Evolutionary conservation across 306 rosid species (phyloP), one percentile per base, ranked within the genome.

Genomic region (Sphenostylis stenocarpa): DNA sequence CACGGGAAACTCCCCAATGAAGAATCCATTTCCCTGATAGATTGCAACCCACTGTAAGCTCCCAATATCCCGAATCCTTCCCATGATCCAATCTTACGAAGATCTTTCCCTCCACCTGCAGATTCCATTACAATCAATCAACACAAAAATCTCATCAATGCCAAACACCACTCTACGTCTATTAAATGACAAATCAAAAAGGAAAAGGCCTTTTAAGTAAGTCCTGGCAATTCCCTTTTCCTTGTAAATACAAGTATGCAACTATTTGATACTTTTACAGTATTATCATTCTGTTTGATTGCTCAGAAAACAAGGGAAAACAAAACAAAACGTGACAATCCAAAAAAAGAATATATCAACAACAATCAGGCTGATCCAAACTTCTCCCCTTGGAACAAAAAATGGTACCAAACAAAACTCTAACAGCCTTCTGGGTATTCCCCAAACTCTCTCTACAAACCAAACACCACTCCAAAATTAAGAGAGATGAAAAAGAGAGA

Each of bases 1-100:
- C 69, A 20, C 20, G 83, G 28, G 98, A 88, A 77, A 91, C 98
- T 67, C 98, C 99, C 99, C 99, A 96, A 65, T 89, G 99, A 86
- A 96, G 93, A 84, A 88, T 83, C 99, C 99, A 96, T 74, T 88
- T 89, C 24, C 99, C 99, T 1, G 91, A 83, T 75, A 91, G 65
- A 88, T 73, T 87, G 86, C 99, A 96, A 20, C 97, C 98, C 19
- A 96, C 86, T 4, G 89, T 84, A 15, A 96, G 87, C 88, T 82
- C 84, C 89, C 87, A 86, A 61, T 78, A 75, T 28, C 53, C 36
- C 43, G 31, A 71, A 64, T 86, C 76, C 70, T 85, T 85, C 65
- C 84, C 93, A 2, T 73, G 87, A 60, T 83, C 96, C 61, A 96
- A 81, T 80, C 87, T 85, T 45, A 93, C 80, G 63, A 56, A 86